Conservation (phyloP, 2,329 filamentous ascomycete species). For the Botrytis squamosa region DNA sequence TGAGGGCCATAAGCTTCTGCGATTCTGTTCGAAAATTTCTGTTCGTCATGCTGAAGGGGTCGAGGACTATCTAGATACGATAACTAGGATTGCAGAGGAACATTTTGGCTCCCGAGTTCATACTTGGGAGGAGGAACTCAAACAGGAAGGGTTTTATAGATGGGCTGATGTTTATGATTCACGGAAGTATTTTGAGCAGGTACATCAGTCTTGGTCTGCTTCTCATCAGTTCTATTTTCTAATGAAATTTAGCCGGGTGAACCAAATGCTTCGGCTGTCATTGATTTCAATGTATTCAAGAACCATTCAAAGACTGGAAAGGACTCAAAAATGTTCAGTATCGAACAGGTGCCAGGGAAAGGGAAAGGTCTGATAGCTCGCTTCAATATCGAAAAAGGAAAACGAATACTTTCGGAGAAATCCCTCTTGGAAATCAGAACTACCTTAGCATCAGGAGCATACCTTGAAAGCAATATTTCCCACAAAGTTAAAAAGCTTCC, state of each 20-base stretch:
- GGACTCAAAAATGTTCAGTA: constrained; percentile 13
- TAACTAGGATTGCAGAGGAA: constrained; percentile 26
- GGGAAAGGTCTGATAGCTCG: constrained; percentile 44
- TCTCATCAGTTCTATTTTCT: background rate
- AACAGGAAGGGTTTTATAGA: constrained; percentile 26
- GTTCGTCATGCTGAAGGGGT: constrained; percentile 25
- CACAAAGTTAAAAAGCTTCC: constrained; percentile 22
- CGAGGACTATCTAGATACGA: constrained; percentile 31
- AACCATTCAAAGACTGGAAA: constrained; percentile 15
- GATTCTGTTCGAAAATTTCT: constrained; percentile 37
- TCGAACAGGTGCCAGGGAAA: constrained; percentile 37
- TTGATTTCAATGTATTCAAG: constrained; percentile 16
- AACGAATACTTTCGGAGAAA: constrained; percentile 43
- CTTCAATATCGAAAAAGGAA: constrained; percentile 41
- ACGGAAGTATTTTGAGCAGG: constrained; percentile 35
- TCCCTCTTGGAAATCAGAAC: constrained; percentile 40
- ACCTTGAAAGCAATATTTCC: constrained; percentile 22
- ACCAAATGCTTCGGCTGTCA: constrained; percentile 12
- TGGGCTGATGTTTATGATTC: constrained; percentile 33
- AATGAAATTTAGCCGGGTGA: constrained; percentile 18
- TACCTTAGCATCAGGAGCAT: background rate
- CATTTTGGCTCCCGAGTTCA: constrained; percentile 32
- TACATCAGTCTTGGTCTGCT: constrained; percentile 28
- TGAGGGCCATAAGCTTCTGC: constrained; percentile 37
- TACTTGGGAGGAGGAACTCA: constrained; percentile 29